These are phyloP conservation scores for Beauveria sp. DNA, from an alignment of 2,329 filamentous ascomycete genomes.

Conservation along the genomic window DNA sequence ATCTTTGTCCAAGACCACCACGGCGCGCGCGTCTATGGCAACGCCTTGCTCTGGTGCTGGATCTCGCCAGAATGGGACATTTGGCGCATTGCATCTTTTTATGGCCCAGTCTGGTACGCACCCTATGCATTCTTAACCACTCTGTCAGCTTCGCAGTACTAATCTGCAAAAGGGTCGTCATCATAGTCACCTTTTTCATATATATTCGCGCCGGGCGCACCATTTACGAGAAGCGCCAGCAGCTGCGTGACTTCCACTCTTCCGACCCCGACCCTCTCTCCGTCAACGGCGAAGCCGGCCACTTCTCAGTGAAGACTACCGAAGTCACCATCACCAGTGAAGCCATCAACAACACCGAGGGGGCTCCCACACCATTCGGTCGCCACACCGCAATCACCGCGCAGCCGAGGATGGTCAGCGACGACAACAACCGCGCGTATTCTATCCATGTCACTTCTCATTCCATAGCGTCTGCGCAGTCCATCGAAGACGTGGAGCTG, in stretches of 20 bases:
- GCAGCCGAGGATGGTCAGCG: neutral
- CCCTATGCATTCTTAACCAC: neutral
- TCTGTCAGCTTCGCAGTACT: too few relatives aligned
- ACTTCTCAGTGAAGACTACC: constrained; percentile 40
- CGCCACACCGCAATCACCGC: constrained; percentile 11
- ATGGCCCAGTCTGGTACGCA: constrained; percentile 60
- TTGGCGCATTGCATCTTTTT: constrained; percentile 67
- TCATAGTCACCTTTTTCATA: constrained; percentile 54
- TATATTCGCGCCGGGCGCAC: constrained; percentile 59
- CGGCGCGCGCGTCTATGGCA: constrained; percentile 58
- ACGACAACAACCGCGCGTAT: constrained; percentile 23
- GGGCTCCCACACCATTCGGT: constrained; percentile 14
- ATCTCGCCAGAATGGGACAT: constrained; percentile 58
- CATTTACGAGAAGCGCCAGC: constrained; percentile 59
- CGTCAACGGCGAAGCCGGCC: constrained; percentile 31
- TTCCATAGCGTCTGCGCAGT: neutral
- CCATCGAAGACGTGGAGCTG: constrained; percentile 17
- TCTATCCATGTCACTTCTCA: constrained; percentile 36
- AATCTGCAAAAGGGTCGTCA: constrained; percentile 43
- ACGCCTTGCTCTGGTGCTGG: constrained; percentile 79
- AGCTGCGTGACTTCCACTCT: constrained; percentile 48
- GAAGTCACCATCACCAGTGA: constrained; percentile 5
- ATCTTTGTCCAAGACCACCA: constrained; percentile 51
- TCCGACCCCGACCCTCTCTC: constrained; percentile 33
- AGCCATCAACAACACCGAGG: constrained; percentile 9